These are phyloP conservation scores for Ceratocystis diversiconidia DNA, from an alignment of 2,329 filamentous ascomycete genomes.

Conservation along the genomic window DNA sequence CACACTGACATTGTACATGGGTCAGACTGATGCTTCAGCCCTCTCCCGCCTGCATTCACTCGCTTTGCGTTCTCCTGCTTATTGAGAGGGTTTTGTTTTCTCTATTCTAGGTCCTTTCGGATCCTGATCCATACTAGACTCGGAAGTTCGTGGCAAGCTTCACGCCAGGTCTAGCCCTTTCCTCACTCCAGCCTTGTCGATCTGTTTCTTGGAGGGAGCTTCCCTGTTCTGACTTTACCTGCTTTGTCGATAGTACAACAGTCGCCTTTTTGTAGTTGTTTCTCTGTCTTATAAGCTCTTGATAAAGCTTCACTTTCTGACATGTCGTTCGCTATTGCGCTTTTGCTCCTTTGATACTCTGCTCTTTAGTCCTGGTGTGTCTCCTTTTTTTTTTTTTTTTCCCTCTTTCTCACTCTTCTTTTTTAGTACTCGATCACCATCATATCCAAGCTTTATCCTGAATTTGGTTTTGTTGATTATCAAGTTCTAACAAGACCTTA, in stretches of 20 bases:
- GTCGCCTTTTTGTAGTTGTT: not conserved
- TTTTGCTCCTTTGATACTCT: not conserved
- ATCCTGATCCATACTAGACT: conserved; percentile 4
- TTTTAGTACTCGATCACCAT: not conserved
- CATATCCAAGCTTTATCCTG: not conserved
- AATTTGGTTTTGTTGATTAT: not conserved
- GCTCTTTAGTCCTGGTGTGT: not conserved
- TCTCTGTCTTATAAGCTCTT: not conserved
- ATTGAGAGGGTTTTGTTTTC: not conserved
- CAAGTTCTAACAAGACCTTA: not conserved
- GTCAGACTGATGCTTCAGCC: not conserved
- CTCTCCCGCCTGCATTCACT: not conserved
- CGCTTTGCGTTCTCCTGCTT: not conserved
- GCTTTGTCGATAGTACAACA: not conserved
- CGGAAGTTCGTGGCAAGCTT: conserved; percentile 6
- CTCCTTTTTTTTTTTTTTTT: not conserved
- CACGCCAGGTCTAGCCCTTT: conserved; percentile 5
- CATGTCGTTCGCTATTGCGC: not conserved
- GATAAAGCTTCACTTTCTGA: not conserved
- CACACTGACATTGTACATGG: not conserved
- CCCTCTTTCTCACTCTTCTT: not conserved
- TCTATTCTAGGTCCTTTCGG: not conserved
- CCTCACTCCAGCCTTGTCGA: not conserved
- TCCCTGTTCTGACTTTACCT: not conserved
- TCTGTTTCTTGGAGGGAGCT: not conserved